Evolutionary conservation across 768 basidiomycete genomes (phyloP).

Genomic region (Butyriboletus loyo): DNA sequence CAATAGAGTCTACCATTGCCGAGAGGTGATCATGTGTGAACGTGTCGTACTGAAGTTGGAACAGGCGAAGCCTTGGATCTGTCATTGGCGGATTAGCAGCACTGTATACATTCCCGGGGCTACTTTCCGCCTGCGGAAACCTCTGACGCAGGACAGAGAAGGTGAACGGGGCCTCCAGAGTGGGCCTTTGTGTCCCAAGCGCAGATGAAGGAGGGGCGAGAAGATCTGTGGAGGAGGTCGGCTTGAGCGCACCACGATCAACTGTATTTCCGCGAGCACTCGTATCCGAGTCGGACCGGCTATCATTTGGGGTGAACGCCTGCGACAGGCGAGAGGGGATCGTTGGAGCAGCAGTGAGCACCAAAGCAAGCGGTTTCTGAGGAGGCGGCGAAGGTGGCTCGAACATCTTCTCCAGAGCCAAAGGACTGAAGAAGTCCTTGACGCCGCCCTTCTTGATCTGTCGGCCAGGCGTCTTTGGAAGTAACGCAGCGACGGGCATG

Average conservation of each 20-base stretch:
- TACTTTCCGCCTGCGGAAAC: conserved; percentile 59
- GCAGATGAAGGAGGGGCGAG: conserved; percentile 14
- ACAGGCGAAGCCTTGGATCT: conserved; percentile 78
- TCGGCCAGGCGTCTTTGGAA: conserved; percentile 65
- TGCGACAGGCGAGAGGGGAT: conserved; percentile 39
- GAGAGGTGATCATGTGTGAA: conserved; percentile 93
- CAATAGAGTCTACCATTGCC: conserved; percentile 92
- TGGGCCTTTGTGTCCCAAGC: conserved; percentile 42
- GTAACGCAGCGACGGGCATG: conserved; percentile 48
- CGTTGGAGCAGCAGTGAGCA: conserved; percentile 28
- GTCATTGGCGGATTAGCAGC: conserved; percentile 39
- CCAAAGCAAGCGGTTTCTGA: conserved; percentile 16
- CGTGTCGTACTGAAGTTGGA: conserved; percentile 95
- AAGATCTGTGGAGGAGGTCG: conserved; percentile 9
- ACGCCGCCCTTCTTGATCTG: conserved; percentile 52
- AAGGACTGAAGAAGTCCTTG: conserved; percentile 85
- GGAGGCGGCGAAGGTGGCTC: conserved; percentile 85
- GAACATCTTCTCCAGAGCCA: conserved; percentile 88
- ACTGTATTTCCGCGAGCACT: conserved; percentile 9
- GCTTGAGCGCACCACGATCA: conserved; percentile 5
- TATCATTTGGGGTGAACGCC: conserved; percentile 32
- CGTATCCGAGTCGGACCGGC: conserved; percentile 24
- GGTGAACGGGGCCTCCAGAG: conserved; percentile 64
- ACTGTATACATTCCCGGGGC: conserved; percentile 37
- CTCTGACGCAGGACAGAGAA: conserved; percentile 60